Percentiles rank a stretch among this genome's conserved stretches.
phyloP scores from a whole-genome alignment of 352 stramenopile genomes.

The Phytophthora litchii region DNA sequence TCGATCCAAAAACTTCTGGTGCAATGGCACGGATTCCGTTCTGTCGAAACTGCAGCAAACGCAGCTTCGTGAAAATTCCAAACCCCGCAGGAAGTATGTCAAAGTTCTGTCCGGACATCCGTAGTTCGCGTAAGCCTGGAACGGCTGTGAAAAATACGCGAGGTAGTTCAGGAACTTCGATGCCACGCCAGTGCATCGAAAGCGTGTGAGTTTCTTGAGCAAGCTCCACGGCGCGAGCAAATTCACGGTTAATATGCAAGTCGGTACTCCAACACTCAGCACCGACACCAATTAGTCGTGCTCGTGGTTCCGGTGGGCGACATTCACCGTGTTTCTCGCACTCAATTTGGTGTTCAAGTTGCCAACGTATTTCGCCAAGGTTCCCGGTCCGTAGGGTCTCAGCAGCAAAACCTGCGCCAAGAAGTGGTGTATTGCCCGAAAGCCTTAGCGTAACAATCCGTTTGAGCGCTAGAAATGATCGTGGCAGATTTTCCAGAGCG shows the following conservation, averaged over 20 bases:
- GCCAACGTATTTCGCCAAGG: conserved; percentile 54
- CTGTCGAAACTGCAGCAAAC: conserved; percentile 66
- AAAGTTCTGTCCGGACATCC: conserved; percentile 66
- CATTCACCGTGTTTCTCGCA: conserved; percentile 40
- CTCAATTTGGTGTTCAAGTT: conserved; percentile 59
- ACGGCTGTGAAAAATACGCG: conserved; percentile 54
- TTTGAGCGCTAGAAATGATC: conserved; percentile 51
- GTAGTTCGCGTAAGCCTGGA: conserved; percentile 48
- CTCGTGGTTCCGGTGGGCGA: conserved; percentile 40
- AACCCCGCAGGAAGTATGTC: conserved; percentile 47
- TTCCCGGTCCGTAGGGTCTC: conserved; percentile 54
- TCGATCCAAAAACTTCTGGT: conserved; percentile 44
- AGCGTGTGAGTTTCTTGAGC: conserved; percentile 48
- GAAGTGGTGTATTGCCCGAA: conserved; percentile 53
- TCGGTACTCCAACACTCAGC: conserved; percentile 72
- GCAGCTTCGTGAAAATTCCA: conserved; percentile 40
- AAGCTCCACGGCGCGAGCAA: conserved; percentile 44
- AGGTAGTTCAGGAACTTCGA: conserved; percentile 52
- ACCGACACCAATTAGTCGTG: conserved; percentile 49
- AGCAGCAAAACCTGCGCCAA: conserved; percentile 36
- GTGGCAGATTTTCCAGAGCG: conserved; percentile 49
- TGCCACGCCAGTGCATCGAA: conserved; percentile 76
- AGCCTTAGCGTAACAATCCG: conserved; percentile 55
- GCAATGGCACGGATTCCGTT: conserved; percentile 59
- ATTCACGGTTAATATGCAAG: conserved; percentile 66